A percentile compares a stretch with the other conserved stretches of the same genome.
These are phyloP conservation scores for Orbilia oligospora DNA, from an alignment of 2,329 filamentous ascomycete species.

Conservation along the genomic window DNA sequence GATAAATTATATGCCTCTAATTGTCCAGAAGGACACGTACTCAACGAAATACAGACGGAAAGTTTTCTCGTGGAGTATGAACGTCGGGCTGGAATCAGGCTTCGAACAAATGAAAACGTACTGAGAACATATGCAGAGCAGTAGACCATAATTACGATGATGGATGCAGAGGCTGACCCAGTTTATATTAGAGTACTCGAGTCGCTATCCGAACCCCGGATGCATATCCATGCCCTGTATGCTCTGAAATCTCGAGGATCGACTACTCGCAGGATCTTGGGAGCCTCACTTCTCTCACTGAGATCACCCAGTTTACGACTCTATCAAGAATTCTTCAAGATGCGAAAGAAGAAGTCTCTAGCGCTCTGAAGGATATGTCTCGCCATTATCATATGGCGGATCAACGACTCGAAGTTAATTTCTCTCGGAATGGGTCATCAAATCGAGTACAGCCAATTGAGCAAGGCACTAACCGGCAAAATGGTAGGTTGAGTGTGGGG, in stretches of 20 bases:
- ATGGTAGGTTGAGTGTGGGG: background rate
- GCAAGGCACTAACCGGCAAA: background rate
- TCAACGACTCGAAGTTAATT: background rate
- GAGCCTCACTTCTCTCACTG: background rate
- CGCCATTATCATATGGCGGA: background rate
- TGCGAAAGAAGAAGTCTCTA: background rate
- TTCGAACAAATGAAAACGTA: background rate
- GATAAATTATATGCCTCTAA: background rate
- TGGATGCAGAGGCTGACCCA: background rate
- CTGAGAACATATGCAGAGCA: background rate
- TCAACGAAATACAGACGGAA: background rate
- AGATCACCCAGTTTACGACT: background rate
- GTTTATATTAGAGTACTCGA: background rate
- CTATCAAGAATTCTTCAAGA: background rate
- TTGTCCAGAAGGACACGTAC: background rate
- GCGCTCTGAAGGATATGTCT: background rate
- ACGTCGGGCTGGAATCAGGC: background rate
- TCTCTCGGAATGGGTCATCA: background rate
- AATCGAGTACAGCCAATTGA: background rate
- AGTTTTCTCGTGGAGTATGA: background rate
- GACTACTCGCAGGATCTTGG: background rate
- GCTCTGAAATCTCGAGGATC: background rate
- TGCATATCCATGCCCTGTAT: background rate
- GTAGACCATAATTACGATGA: background rate
- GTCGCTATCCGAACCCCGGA: background rate